Conservation (phyloP, 768 basidiomycete species). For the Trametes maxima region DNA sequence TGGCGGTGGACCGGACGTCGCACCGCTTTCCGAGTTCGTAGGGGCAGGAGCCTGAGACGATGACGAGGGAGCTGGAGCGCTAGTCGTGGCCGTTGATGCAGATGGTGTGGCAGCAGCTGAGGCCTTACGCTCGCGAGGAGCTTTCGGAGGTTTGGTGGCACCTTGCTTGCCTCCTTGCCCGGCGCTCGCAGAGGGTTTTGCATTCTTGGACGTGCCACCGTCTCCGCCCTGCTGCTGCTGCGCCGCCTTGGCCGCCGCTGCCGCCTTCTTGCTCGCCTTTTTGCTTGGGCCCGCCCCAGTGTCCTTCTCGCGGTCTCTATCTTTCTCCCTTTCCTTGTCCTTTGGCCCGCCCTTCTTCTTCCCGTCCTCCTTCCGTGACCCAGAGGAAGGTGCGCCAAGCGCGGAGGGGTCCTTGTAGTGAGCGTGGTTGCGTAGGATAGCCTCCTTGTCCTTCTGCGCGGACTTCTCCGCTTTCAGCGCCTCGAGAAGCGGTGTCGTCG, state of each 20-base stretch:
- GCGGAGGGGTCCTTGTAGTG: constrained; percentile 62
- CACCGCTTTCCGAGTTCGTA: constrained; percentile 20
- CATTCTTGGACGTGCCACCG: not conserved
- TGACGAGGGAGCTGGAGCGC: not conserved
- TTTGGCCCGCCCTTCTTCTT: constrained; percentile 38
- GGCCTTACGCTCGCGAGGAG: constrained; percentile 24
- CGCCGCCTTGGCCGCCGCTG: constrained; percentile 29
- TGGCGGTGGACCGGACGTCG: constrained; percentile 13
- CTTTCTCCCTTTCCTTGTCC: constrained; percentile 24
- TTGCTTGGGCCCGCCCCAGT: constrained; percentile 35
- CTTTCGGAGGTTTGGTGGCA: constrained; percentile 17
- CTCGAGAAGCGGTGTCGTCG: constrained; percentile 89
- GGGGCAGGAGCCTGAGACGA: not conserved
- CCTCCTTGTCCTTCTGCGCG: constrained; percentile 68
- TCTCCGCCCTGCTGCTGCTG: constrained; percentile 18
- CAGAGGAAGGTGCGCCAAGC: constrained; percentile 31
- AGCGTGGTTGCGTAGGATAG: constrained; percentile 69
- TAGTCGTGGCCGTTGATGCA: not conserved
- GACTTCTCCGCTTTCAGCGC: constrained; percentile 85
- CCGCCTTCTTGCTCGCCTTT: constrained; percentile 37
- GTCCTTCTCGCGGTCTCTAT: constrained; percentile 8
- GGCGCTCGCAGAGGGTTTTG: constrained; percentile 10
- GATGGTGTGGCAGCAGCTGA: too few species aligned
- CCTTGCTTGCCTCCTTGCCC: not conserved
- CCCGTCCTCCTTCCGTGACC: constrained; percentile 42